Evolutionary conservation across 1,284 basidiomycete genomes (phyloP), one percentile per base, ranked within the genome.

Genomic region (Pseudozyma flocculosa): DNA sequence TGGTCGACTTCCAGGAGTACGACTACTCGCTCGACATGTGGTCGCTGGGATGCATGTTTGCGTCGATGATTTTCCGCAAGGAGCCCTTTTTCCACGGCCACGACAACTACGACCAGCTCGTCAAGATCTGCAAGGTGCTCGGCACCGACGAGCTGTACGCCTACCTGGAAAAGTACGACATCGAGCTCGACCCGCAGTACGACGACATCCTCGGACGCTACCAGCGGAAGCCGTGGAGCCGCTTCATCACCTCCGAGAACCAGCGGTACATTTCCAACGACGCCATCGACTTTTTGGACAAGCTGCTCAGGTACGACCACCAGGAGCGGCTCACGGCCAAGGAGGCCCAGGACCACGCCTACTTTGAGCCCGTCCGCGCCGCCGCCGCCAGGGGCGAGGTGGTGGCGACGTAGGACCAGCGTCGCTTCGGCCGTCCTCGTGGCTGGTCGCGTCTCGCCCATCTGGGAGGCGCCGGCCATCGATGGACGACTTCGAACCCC

Each of bases 61-160:
- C 75, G 14, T 67, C 61, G 43, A 78, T 78, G 97, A 98, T 98
- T 77, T 97, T 98, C 85, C 86, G 94, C 68, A 97, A 97, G 80
- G 94, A 98, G 78, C 94, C 94, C 14, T 95, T 98, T 83, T 98
- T 98, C 85, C 94, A 98, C 76, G 94, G 94, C 14, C 93, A 96
- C 78, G 93, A 97, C 80, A 98, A 98, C 80, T 95, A 94, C 77
- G 95, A 98, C 80, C 94, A 98, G 78, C 82, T 98, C 44, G 94
- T 97, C 74, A 97, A 96, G 82, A 98, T 98, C 65, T 88, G 92
- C 54, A 96, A 96, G 80, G 93, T 98, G 43, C 84, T 98, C 47
- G 94, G 94, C 19, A 97, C 94, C 5, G 94, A 97, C 70, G 93
- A 93, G 73, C 82, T 98, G 19, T 95, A 91, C 78, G 83, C 86